Evolutionary conservation across 352 stramenopile genomes (phyloP).

Genomic region (Hyaloperonospora arabidopsidis): DNA sequence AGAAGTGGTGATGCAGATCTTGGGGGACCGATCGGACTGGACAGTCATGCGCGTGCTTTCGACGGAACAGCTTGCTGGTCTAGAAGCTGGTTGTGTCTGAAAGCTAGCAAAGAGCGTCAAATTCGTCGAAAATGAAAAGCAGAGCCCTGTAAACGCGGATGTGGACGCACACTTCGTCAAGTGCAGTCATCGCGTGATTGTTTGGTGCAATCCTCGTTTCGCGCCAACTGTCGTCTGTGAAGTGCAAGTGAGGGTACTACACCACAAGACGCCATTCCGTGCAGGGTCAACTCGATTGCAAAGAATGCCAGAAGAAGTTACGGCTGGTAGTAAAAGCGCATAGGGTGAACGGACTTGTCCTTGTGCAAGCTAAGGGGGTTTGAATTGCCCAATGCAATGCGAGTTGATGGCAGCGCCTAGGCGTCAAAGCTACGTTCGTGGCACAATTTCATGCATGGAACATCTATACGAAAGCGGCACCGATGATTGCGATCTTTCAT

Average conservation of each 20-base stretch:
- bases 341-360: too few relatives aligned
- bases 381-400: too few relatives aligned
- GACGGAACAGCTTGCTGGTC: conserved; percentile 12
- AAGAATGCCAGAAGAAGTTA: conserved; percentile 15
- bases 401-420: too few relatives aligned
- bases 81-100: conserved; percentile 6
- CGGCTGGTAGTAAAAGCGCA: conserved; percentile 12
- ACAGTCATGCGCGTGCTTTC: conserved; percentile 23
- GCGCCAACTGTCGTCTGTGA: conserved; percentile 17
- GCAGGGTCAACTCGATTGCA: conserved; percentile 6
- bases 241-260: conserved; percentile 22
- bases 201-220: conserved; percentile 28
- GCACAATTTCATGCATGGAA: too few relatives aligned
- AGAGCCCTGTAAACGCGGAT: conserved; percentile 17
- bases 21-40: conserved; percentile 8
- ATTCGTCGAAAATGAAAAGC: conserved; percentile 19
- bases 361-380: too few relatives aligned
- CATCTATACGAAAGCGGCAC: too few relatives aligned
- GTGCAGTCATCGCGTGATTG: conserved; percentile 25
- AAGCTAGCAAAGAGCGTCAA: conserved; percentile 15
- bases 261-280: conserved; percentile 16
- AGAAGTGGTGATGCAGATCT: conserved; percentile 20
- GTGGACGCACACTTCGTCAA: conserved; percentile 22
- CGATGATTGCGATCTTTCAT: too few relatives aligned
- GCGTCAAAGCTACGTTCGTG: too few relatives aligned